Conservation (phyloP, 495 filamentous ascomycete genomes). For the Aspergillus sclerotioniger region DNA sequence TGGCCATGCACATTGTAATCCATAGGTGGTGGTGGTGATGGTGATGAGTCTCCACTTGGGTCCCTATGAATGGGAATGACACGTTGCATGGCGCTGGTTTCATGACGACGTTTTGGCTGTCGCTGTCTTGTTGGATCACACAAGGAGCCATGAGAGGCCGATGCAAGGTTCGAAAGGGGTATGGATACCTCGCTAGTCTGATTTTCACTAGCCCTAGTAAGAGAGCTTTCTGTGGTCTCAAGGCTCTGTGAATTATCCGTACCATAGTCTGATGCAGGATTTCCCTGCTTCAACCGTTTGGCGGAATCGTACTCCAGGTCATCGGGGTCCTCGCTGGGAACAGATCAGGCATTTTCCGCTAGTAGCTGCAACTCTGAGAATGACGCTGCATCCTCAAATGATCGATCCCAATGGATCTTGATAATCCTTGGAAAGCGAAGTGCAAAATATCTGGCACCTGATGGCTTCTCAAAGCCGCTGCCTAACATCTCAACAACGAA, state of each 20-base stretch:
- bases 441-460: conserved; percentile 54
- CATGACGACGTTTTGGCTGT: background rate
- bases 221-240: conserved; percentile 20
- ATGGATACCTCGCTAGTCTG: background rate
- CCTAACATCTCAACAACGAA: conserved; percentile 66
- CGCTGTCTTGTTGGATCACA: background rate
- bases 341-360: conserved; percentile 47
- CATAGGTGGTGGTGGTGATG: background rate
- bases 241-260: conserved; percentile 26
- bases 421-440: conserved; percentile 63
- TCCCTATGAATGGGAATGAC: conserved; percentile 28
- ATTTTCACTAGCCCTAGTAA: background rate
- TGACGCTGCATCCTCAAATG: conserved; percentile 52
- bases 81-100: background rate
- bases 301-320: conserved; percentile 56
- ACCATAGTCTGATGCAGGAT: conserved; percentile 31
- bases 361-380: conserved; percentile 56
- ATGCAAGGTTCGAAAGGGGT: background rate
- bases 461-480: conserved; percentile 61
- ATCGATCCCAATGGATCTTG: conserved; percentile 60
- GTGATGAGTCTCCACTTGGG: background rate
- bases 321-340: conserved; percentile 39
- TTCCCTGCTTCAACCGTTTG: conserved; percentile 49
- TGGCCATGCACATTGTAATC: background rate
- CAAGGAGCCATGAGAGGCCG: background rate